phyloP scores from a whole-genome alignment of 1,284 basidiomycete genomes.

The Ganoderma boninense region DNA sequence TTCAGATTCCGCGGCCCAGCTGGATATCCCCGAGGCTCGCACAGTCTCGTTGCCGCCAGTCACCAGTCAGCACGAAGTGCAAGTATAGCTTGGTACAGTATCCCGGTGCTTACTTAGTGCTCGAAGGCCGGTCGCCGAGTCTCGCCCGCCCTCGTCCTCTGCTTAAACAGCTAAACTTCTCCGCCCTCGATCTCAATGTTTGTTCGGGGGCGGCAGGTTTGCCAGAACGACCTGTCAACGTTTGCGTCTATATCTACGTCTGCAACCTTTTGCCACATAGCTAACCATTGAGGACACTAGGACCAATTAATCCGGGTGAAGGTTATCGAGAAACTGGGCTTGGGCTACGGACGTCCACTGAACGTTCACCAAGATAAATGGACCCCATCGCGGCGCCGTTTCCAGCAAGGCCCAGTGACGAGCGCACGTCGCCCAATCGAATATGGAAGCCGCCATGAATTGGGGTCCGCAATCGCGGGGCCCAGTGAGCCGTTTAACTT shows the following conservation, averaged over 20 bases:
- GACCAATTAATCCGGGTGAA: not conserved
- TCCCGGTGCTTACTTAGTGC: not conserved
- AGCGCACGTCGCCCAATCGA: no score
- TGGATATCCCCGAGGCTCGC: not conserved
- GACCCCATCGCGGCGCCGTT: no score
- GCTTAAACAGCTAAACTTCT: not conserved
- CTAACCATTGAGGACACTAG: no score
- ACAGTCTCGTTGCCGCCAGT: not conserved
- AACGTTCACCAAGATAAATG: no score
- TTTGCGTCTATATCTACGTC: not conserved
- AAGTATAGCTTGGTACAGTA: not conserved
- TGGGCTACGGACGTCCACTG: not conserved
- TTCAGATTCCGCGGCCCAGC: not conserved
- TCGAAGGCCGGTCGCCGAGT: not conserved
- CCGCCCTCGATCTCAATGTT: not conserved
- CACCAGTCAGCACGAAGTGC: not conserved
- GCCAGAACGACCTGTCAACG: not conserved
- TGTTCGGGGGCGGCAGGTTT: not conserved
- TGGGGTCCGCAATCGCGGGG: not conserved
- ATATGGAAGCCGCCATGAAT: not conserved
- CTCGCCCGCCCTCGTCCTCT: not conserved
- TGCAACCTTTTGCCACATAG: no score
- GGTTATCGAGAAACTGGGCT: not conserved
- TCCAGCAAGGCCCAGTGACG: no score
- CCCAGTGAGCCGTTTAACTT: not conserved